Base-by-base conservation (phyloP, 176 grass and related monocot species). In the Oryza meridionalis region DNA sequence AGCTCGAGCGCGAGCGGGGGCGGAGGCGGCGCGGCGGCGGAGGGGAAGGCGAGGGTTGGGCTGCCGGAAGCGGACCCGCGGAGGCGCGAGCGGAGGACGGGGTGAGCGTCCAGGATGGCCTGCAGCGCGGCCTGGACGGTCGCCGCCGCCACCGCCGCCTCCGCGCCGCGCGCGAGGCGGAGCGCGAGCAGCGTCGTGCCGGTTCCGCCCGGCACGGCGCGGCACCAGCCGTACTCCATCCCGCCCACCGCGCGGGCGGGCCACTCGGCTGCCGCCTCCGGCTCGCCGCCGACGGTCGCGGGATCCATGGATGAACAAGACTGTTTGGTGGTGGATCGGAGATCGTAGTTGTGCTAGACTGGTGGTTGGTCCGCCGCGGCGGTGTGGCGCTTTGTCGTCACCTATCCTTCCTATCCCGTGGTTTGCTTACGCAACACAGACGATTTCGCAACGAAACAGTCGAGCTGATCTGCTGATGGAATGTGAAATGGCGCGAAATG, bases 201-300 rank as follows among this genome's bases (percentile, higher is more conserved):
- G 4, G 96, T 95, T 78, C 96, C 96, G 73, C 93, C 89, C 37
- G 89, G 87, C 51, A 95, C 87, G 49, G 93, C 89, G 78, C 83
- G 89, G 82, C 70, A 92, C 91, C 87, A 98, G 82, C 81, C 76
- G 85, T 87, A 46, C 89, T 98, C 96, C 26, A 91, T 92, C 72
- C 86, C 89, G 74, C 89, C 85, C 16, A 86, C 80, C 31, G 85
- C 72, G 15, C 84, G 84, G 35, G 75, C 7, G 22, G 62, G 46
- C 55, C 78, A 84, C 55, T 22, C 77, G 50, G 81, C 61, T 6
- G 27, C n/a, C 17, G 49, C 49, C 15, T 65, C 40, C 38, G 80
- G 51, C 74, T 76, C 88, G 66, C 42, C 46, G 55, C 21, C 33
- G 21, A 6, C 70, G 45, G 9, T 71, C 55, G 66, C 70, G 12